Evolutionary conservation across 805 yeast genomes (phyloP), one percentile per base, ranked within the genome.

Genomic region (Candida namnaoensis): DNA sequence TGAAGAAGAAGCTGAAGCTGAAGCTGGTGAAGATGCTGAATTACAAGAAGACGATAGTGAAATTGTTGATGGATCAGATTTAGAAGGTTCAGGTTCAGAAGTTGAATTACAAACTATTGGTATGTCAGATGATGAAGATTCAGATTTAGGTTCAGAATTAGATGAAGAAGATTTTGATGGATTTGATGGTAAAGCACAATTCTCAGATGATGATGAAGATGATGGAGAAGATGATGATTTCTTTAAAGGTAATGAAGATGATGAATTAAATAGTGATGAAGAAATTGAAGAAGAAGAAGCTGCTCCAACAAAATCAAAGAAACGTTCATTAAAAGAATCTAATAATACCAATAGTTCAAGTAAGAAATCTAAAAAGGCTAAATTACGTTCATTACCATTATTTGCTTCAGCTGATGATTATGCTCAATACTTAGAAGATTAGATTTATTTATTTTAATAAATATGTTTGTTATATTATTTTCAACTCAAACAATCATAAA

Each of bases 361-460:
- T 15, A 49, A 56, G 53, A 44, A 57, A 52, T 42, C 69, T 15
- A 78, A 74, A 67, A 77, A 69, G 56, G 62, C 68, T 37, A 80
- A 75, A 59, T 65, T 84, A 53, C 80, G 75, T 54, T 77, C 72
- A 38, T 66, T 90, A 45, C 97, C 97, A 23, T 70, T 79, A 19
- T 90, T 88, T 66, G 97, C 96, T 1, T 80, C 88, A 37, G 95
- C 80, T 9, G 96, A 85, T 35, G 95, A 85, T 46, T 88, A 88
- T 57, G 81, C 91, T 26, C 70, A 85, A 56, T 81, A 80, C 51
- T 64, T 85, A 58, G 71, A 71, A 26, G 28, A 26, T 26, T 26
- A 26, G 4, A 26, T 26, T 26, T 26, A 4, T 8, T 26, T 26
- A 26, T 8, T 26, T 26, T 8, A 26, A 26, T 26, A 10, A 4